Conservation (phyloP, 2,329 filamentous ascomycete species). For the Neonectria sp. region DNA sequence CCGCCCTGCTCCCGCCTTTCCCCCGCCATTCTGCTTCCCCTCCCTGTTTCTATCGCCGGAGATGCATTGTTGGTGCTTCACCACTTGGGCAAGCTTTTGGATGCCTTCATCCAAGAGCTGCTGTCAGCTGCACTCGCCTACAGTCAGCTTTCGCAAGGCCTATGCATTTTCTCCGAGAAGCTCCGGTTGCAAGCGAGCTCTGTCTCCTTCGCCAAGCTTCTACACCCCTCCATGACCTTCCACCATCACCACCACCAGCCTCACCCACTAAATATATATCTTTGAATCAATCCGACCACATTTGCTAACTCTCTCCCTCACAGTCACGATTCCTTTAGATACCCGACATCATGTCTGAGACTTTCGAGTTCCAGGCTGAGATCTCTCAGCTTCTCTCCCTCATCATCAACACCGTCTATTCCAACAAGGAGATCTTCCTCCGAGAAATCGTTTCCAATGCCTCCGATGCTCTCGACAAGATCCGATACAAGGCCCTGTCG, state of each 20-base stretch:
- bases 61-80: neutral
- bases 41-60: slow-evolving; percentile 1
- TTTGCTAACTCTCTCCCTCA: slow-evolving; percentile 37
- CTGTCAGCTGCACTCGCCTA: neutral
- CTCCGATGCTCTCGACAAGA: slow-evolving; percentile 99
- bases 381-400: slow-evolving; percentile 99
- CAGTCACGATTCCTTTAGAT: slow-evolving; percentile 55
- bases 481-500: slow-evolving; percentile 97
- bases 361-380: slow-evolving; percentile 99
- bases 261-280: slow-evolving; percentile 22
- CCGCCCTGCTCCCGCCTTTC: slow-evolving; percentile 5
- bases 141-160: neutral
- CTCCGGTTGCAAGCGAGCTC: slow-evolving; percentile 15
- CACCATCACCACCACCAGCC: slow-evolving; percentile 22
- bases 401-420: slow-evolving; percentile 99
- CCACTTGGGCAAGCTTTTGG: neutral
- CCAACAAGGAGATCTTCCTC: slow-evolving; percentile 99
- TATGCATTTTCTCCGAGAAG: too few species aligned
- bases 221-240: slow-evolving; percentile 37
- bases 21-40: slow-evolving; percentile 16
- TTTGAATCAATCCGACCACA: slow-evolving; percentile 17
- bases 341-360: slow-evolving; percentile 87
- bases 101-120: neutral
- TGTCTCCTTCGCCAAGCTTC: slow-evolving; percentile 33
- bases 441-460: slow-evolving; percentile 98